phyloP scores from a whole-genome alignment of 2,329 filamentous ascomycete species.

The Blastomyces silverae region DNA sequence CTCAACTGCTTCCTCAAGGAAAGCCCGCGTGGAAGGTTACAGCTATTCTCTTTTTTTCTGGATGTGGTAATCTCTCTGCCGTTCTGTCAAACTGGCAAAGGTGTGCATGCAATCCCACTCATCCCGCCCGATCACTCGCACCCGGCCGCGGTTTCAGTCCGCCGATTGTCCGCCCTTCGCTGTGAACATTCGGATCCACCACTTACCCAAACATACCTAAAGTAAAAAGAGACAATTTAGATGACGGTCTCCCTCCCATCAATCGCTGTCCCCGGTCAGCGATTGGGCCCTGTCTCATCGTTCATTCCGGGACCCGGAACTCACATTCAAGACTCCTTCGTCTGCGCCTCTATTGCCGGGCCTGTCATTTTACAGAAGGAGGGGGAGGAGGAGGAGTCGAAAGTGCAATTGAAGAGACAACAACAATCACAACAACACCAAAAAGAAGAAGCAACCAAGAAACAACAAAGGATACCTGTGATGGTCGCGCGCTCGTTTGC shows the following conservation, averaged over 20 bases:
- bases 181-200: too few relatives aligned
- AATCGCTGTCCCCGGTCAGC: slow-evolving; percentile 72
- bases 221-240: background rate
- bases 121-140: too few relatives aligned
- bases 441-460: slow-evolving; percentile 30
- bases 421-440: slow-evolving; percentile 1
- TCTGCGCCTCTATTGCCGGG: slow-evolving; percentile 79
- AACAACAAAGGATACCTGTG: slow-evolving; percentile 15
- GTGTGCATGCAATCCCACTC: too few relatives aligned
- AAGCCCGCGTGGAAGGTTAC: background rate
- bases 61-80: too few relatives aligned
- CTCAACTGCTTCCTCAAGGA: background rate
- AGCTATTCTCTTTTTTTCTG: background rate
- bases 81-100: too few relatives aligned
- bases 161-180: too few relatives aligned
- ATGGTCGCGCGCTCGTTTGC: slow-evolving; percentile 34
- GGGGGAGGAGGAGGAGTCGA: slow-evolving; percentile 31
- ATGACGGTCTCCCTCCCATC: slow-evolving; percentile 34
- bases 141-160: too few relatives aligned
- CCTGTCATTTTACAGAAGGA: slow-evolving; percentile 51
- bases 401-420: slow-evolving; percentile 38
- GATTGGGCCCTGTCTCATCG: slow-evolving; percentile 60
- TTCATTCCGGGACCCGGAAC: slow-evolving; percentile 75
- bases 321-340: slow-evolving; percentile 65
- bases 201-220: background rate